Evolutionary conservation across 164 flowering plant species (phyloP).

Genomic region (Annona cherimola): DNA sequence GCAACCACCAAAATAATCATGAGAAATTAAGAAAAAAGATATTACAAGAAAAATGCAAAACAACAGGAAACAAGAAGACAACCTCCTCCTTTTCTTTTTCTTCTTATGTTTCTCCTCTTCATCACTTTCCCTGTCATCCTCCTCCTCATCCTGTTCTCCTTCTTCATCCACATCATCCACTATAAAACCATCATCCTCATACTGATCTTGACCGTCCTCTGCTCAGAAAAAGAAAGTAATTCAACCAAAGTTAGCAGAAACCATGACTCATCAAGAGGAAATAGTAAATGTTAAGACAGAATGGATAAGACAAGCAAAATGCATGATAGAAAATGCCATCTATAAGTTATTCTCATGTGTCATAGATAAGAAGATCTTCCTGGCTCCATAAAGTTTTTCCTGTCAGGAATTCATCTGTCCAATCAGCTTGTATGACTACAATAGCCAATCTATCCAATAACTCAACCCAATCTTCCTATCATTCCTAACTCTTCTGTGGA

Average conservation of each 20-base stretch:
- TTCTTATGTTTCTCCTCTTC: constrained; percentile 70
- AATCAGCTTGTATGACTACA: too few relatives aligned
- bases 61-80: not conserved
- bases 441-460: too few relatives aligned
- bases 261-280: not conserved
- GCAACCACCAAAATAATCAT: not conserved
- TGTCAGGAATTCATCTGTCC: too few relatives aligned
- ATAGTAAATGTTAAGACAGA: not conserved
- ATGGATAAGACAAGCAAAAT: not conserved
- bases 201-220: constrained; percentile 87
- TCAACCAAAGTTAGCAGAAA: not conserved
- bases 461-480: too few relatives aligned
- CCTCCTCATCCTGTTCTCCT: constrained; percentile 49
- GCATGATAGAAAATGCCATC: too few relatives aligned
- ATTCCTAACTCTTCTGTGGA: too few relatives aligned
- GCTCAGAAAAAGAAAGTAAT: not conserved
- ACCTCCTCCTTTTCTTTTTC: constrained; percentile 80
- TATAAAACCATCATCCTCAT: constrained; percentile 92
- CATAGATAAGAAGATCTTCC: too few relatives aligned
- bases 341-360: too few relatives aligned
- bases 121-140: constrained; percentile 41
- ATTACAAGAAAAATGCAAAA: not conserved
- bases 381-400: too few relatives aligned
- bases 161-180: constrained; percentile 91
- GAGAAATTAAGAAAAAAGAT: not conserved